Evolutionary conservation across 495 filamentous ascomycete species (phyloP).

Genomic region (Penicillium daleae): DNA sequence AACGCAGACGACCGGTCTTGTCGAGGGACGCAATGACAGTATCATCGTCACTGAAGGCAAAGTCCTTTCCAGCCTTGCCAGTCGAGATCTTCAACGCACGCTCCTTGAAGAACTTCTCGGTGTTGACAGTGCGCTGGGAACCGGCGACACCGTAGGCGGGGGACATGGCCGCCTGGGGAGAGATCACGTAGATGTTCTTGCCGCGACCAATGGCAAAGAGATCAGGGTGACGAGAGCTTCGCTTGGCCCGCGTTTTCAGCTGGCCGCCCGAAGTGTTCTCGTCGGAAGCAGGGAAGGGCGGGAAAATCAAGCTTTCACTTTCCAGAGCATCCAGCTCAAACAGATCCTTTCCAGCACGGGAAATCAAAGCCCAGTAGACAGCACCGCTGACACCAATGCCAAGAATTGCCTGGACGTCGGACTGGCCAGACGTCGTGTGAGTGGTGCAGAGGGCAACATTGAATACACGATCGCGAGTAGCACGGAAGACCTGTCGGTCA

Average conservation of each 20-base stretch:
- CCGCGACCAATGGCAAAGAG: conserved; percentile 95
- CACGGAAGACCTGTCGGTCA: conserved; percentile 85
- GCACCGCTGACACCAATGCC: conserved; percentile 91
- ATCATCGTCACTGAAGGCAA: conserved; percentile 95
- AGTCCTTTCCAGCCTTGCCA: conserved; percentile 98
- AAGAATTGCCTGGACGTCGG: conserved; percentile 75
- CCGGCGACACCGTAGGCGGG: conserved; percentile 71
- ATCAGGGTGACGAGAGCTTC: conserved; percentile 83
- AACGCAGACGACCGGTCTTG: conserved; percentile 90
- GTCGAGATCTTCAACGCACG: conserved; percentile 89
- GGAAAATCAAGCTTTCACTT: conserved; percentile 78
- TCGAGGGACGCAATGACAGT: conserved; percentile 92
- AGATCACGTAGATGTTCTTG: conserved; percentile 92
- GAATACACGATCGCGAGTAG: conserved; percentile 87
- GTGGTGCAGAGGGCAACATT: conserved; percentile 82
- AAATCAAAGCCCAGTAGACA: conserved; percentile 86
- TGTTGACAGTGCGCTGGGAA: conserved; percentile 75
- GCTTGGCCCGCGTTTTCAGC: conserved; percentile 92
- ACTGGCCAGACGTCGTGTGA: conserved; percentile 44
- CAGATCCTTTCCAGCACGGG: conserved; percentile 69
- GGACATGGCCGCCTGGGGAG: conserved; percentile 73
- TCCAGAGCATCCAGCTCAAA: conserved; percentile 74
- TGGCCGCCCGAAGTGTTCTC: conserved; percentile 84
- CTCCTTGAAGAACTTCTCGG: conserved; percentile 81
- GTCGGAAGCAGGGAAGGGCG: conserved; percentile 73